These are phyloP conservation scores for Sporopachydermia quercuum DNA, from an alignment of 805 yeast species.

Conservation along the genomic window DNA sequence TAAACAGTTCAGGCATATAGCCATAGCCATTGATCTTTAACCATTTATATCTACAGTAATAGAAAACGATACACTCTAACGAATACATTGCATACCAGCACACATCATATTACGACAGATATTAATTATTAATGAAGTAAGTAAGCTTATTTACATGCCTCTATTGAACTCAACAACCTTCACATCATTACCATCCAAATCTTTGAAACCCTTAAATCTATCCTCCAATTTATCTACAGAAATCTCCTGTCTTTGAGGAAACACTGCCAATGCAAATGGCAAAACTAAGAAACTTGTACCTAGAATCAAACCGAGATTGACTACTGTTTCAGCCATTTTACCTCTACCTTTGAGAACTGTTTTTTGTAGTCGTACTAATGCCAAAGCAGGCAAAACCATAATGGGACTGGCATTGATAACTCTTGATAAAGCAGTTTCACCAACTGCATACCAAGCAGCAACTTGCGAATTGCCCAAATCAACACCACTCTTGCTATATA, in stretches of 20 bases:
- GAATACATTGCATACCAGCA: no score
- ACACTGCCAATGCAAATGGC: slow-evolving; percentile 90
- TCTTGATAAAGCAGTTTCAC: slow-evolving; percentile 90
- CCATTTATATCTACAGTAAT: no score
- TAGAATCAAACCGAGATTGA: slow-evolving; percentile 78
- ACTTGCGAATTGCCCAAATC: slow-evolving; percentile 57
- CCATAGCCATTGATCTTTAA: no score
- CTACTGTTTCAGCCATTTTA: slow-evolving; percentile 43
- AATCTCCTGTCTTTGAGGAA: slow-evolving; percentile 76
- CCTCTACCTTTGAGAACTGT: slow-evolving; percentile 50
- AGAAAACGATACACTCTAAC: no score
- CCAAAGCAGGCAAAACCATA: slow-evolving; percentile 90
- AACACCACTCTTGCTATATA: slow-evolving; percentile 50
- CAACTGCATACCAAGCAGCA: slow-evolving; percentile 90
- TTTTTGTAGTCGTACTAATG: slow-evolving; percentile 65
- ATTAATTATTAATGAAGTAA: no score
- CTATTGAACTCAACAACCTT: slow-evolving; percentile 72
- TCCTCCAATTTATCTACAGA: slow-evolving; percentile 47
- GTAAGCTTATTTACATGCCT: slow-evolving; percentile 64
- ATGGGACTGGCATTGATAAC: slow-evolving; percentile 94
- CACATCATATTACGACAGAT: no score
- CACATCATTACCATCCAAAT: slow-evolving; percentile 42
- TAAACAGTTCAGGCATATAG: no score
- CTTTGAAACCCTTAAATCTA: slow-evolving; percentile 44
- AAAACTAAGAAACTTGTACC: slow-evolving; percentile 74